Percentiles rank a stretch among this genome's conserved stretches.
Evolutionary conservation across 306 rosid species (phyloP).

Genomic region (Rubus parviflorus): DNA sequence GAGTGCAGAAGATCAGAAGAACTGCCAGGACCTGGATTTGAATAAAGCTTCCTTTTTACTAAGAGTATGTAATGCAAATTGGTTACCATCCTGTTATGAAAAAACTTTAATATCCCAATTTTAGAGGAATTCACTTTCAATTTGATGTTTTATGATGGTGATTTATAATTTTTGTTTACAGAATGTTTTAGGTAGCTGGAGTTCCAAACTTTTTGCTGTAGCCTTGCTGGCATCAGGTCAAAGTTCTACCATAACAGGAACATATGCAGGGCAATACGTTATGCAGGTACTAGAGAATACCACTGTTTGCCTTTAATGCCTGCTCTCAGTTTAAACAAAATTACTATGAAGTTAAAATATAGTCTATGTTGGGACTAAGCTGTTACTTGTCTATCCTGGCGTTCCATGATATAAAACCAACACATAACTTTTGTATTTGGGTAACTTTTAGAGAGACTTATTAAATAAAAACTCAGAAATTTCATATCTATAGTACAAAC

Average conservation of each 20-base stretch:
- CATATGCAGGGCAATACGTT: conserved; percentile 97
- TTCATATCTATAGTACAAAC: not conserved
- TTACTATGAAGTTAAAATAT: not conserved
- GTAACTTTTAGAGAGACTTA: not conserved
- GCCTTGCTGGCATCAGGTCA: conserved; percentile 98
- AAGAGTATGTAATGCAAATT: conserved; percentile 48
- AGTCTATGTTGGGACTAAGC: conserved; percentile 2
- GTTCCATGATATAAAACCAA: not conserved
- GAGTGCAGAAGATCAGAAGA: conserved; percentile 64
- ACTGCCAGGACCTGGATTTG: conserved; percentile 83
- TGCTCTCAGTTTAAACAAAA: not conserved
- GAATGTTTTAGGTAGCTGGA: conserved; percentile 97
- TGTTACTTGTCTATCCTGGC: not conserved
- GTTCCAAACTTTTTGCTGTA: conserved; percentile 87
- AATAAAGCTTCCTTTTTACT: conserved; percentile 89
- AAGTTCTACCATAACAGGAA: conserved; percentile 98
- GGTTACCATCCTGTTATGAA: not conserved
- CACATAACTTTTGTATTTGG: not conserved
- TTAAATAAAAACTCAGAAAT: not conserved
- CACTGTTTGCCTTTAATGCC: not conserved
- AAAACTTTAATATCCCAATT: not conserved
- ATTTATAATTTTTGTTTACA: conserved; percentile 22
- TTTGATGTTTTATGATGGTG: conserved; percentile 6
- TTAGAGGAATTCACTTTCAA: not conserved
- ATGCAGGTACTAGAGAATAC: conserved; percentile 69